These are phyloP conservation scores for Kazachstania africana DNA, from an alignment of 805 yeast species.

Conservation along the genomic window DNA sequence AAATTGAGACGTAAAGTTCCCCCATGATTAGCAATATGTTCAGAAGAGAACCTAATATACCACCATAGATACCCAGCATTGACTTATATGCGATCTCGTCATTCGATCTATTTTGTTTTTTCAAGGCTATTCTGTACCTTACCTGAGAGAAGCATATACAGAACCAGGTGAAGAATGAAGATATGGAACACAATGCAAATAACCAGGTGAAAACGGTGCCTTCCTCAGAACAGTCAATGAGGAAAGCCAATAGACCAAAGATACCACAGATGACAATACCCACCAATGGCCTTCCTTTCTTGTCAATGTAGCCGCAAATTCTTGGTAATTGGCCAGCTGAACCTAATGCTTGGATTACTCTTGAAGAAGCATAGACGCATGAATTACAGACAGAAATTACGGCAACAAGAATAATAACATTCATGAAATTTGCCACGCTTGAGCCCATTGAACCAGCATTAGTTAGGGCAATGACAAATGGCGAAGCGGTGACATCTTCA, in stretches of 20 bases:
- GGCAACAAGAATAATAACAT: slow-evolving; percentile 45
- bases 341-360: slow-evolving; percentile 41
- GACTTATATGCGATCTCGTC: slow-evolving; percentile 49
- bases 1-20: slow-evolving; percentile 64
- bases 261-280: slow-evolving; percentile 32
- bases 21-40: slow-evolving; percentile 46
- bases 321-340: slow-evolving; percentile 41
- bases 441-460: slow-evolving; percentile 41
- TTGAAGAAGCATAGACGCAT: slow-evolving; percentile 50
- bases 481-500: slow-evolving; percentile 34
- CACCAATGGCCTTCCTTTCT: slow-evolving; percentile 42
- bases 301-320: slow-evolving; percentile 35
- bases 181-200: slow-evolving; percentile 59
- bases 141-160: slow-evolving; percentile 56
- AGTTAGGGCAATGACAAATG: slow-evolving; percentile 49
- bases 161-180: slow-evolving; percentile 69
- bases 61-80: slow-evolving; percentile 48
- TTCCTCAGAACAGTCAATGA: slow-evolving; percentile 47
- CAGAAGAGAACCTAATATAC: slow-evolving; percentile 40
- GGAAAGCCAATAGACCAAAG: slow-evolving; percentile 46
- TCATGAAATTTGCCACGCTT: slow-evolving; percentile 43
- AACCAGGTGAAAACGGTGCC: slow-evolving; percentile 59
- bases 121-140: slow-evolving; percentile 37
- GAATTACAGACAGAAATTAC: slow-evolving; percentile 53
- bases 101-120: slow-evolving; percentile 39